These are phyloP conservation scores for Lumnitzera littorea DNA, from an alignment of 345 rosid species.

Conservation along the genomic window DNA sequence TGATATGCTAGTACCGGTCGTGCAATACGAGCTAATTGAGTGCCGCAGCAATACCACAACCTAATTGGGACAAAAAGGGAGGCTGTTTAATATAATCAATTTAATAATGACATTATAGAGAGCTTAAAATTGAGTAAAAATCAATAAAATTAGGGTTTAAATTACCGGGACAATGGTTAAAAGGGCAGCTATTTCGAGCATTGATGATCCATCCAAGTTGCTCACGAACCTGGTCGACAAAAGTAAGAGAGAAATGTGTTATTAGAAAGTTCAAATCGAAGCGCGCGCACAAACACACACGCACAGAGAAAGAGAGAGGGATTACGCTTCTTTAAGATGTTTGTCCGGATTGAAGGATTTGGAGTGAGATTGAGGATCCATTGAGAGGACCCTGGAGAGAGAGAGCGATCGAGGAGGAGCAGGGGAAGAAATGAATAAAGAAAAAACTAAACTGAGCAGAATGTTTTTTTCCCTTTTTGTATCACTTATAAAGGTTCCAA, in stretches of 20 bases:
- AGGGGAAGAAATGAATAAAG: too few relatives aligned
- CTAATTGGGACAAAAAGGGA: slow-evolving; percentile 19
- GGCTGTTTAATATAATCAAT: neutral
- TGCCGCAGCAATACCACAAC: slow-evolving; percentile 52
- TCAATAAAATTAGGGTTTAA: neutral
- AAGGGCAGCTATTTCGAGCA: slow-evolving; percentile 54
- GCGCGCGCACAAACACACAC: too few relatives aligned
- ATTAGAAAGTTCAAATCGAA: neutral
- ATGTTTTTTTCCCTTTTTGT: too few relatives aligned
- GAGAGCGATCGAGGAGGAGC: too few relatives aligned
- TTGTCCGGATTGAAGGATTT: neutral
- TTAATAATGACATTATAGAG: neutral
- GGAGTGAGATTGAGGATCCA: neutral
- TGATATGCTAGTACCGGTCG: slow-evolving; percentile 23
- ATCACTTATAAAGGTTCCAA: too few relatives aligned
- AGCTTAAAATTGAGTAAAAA: neutral
- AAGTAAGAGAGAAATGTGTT: slow-evolving; percentile 4
- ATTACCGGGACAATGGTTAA: slow-evolving; percentile 57
- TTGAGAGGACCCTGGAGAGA: neutral
- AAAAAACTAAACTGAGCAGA: too few relatives aligned
- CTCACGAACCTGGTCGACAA: slow-evolving; percentile 58
- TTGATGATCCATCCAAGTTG: slow-evolving; percentile 75
- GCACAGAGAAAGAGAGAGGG: too few relatives aligned
- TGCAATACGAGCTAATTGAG: slow-evolving; percentile 22
- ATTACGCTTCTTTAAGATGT: too few relatives aligned